Evolutionary conservation across 768 basidiomycete genomes (phyloP).

Genomic region (Galerina marginata): DNA sequence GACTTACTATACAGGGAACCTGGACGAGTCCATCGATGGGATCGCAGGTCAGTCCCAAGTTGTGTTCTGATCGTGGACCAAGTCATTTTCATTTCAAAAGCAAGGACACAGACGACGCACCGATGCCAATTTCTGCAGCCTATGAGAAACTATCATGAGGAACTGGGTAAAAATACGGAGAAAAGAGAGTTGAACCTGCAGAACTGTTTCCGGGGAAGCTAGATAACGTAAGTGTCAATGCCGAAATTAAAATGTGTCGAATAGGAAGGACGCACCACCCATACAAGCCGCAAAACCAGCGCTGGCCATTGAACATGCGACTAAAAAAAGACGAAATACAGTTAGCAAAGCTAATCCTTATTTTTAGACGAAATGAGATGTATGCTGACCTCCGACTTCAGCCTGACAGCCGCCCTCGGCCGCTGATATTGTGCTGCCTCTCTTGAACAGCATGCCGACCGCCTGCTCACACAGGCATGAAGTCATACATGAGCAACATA

Average conservation of each 20-base stretch:
- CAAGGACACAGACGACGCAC: conserved; percentile 38
- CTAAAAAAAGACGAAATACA: conserved; percentile 37
- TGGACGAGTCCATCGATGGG: conserved; percentile 93
- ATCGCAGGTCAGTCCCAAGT: conserved; percentile 90
- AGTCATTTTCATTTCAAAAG: conserved; percentile 3
- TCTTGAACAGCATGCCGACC: conserved; percentile 94
- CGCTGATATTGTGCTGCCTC: conserved; percentile 95
- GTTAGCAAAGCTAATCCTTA: background rate
- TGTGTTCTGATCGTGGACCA: conserved; percentile 61
- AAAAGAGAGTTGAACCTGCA: conserved; percentile 55
- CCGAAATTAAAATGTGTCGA: conserved; percentile 14
- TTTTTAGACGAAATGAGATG: conserved; percentile 5
- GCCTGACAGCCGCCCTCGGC: conserved; percentile 97
- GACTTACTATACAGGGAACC: conserved; percentile 90
- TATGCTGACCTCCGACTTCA: conserved; percentile 80
- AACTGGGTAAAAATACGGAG: background rate
- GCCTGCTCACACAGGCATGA: conserved; percentile 50
- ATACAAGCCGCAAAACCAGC: conserved; percentile 94
- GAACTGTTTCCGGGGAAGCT: conserved; percentile 83
- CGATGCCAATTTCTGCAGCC: conserved; percentile 93
- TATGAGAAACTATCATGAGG: conserved; percentile 22
- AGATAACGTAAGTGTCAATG: conserved; percentile 3
- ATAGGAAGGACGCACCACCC: conserved; percentile 60
- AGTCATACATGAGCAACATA: conserved; percentile 39
- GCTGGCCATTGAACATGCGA: conserved; percentile 95